A percentile compares a stretch with the other conserved stretches of the same genome.
Conservation (phyloP, 371 early-diverging fungal genomes). For the Apophysomyces elegans region DNA sequence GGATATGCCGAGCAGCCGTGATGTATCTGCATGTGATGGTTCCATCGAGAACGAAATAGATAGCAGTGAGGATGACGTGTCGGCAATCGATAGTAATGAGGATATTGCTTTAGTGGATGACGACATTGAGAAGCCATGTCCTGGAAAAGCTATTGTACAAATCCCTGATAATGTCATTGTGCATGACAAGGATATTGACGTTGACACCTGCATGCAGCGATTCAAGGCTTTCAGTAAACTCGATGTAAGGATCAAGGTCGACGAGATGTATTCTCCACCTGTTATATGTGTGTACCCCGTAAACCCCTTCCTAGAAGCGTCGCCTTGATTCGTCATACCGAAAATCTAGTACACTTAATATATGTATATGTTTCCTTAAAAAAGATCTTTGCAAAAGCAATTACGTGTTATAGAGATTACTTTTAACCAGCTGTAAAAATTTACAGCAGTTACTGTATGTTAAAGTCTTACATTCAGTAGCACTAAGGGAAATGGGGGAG, state of each 20-base stretch:
- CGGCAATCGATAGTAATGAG: neutral
- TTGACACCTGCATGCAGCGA: conserved; percentile 25
- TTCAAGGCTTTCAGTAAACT: conserved; percentile 35
- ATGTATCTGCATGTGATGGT: neutral
- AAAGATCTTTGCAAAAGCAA: too few relatives aligned
- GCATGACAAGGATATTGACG: conserved; percentile 15
- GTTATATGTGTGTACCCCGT: conserved; percentile 41
- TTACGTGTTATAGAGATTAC: too few relatives aligned
- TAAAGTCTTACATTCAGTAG: too few relatives aligned
- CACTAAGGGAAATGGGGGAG: too few relatives aligned
- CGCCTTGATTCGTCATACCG: neutral
- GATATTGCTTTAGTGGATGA: neutral
- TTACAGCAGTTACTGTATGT: too few relatives aligned
- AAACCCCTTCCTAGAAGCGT: conserved; percentile 31
- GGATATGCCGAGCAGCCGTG: neutral
- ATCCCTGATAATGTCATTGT: conserved; percentile 2
- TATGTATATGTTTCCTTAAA: too few relatives aligned
- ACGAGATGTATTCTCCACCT: conserved; percentile 42
- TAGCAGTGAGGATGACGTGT: neutral
- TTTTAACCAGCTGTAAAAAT: too few relatives aligned
- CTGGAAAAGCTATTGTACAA: neutral
- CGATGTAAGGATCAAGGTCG: conserved; percentile 36
- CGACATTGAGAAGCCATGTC: conserved; percentile 1
- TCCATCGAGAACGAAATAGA: neutral
- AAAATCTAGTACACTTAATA: too few relatives aligned